phyloP scores from a whole-genome alignment of 768 basidiomycete genomes.

The Rhizopogon vinicolor region DNA sequence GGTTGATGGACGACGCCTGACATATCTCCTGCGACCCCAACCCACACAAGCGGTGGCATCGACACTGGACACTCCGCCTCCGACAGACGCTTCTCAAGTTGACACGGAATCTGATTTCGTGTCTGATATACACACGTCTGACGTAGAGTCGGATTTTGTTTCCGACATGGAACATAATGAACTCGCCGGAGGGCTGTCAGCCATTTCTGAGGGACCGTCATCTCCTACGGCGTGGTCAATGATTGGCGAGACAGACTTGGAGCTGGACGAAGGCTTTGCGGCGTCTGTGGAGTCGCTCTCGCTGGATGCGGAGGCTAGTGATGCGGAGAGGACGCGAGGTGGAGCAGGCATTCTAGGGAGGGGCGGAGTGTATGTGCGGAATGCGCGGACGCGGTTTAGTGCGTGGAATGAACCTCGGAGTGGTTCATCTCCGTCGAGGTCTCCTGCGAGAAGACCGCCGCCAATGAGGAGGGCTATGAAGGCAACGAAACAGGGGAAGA shows the following conservation, averaged over 20 bases:
- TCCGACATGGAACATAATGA: slow-evolving; percentile 21
- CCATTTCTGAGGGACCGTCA: slow-evolving; percentile 24
- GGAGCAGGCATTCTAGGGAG: neutral
- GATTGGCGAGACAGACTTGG: slow-evolving; percentile 25
- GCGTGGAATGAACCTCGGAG: slow-evolving; percentile 31
- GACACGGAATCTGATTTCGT: slow-evolving; percentile 51
- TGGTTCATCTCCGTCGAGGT: slow-evolving; percentile 52
- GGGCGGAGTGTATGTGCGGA: slow-evolving; percentile 13
- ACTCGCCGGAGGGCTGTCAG: slow-evolving; percentile 13
- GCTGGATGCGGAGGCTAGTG: slow-evolving; percentile 21
- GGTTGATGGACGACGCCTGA: slow-evolving; percentile 53
- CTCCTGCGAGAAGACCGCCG: slow-evolving; percentile 38
- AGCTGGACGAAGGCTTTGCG: slow-evolving; percentile 27
- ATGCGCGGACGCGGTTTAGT: slow-evolving; percentile 25
- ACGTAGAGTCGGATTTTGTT: slow-evolving; percentile 30
- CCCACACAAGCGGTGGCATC: slow-evolving; percentile 48
- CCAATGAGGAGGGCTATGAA: slow-evolving; percentile 8
- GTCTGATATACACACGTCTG: slow-evolving; percentile 48
- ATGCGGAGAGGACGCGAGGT: neutral
- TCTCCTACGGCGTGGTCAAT: slow-evolving; percentile 35
- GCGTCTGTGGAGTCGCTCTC: slow-evolving; percentile 31
- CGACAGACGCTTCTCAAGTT: slow-evolving; percentile 55
- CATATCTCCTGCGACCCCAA: slow-evolving; percentile 79
- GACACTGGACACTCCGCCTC: slow-evolving; percentile 64
- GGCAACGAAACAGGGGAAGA: slow-evolving; percentile 10